Evolutionary conservation across 495 filamentous ascomycete genomes (phyloP).

Genomic region (Penicillium alfredii): DNA sequence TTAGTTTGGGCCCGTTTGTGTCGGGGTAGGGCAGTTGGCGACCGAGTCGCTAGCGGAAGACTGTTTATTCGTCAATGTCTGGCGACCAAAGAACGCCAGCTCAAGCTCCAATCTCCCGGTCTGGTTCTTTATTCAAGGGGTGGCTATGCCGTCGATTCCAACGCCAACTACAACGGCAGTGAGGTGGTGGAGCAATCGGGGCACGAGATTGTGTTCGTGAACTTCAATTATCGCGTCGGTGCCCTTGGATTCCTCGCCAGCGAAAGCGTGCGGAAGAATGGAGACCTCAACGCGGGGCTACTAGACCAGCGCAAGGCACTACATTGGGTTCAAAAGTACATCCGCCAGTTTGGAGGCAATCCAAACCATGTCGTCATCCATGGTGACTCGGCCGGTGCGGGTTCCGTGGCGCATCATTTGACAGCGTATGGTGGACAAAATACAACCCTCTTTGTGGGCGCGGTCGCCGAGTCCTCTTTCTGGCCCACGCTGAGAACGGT

Average conservation of each 20-base stretch:
- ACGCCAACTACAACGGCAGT: slow-evolving; percentile 60
- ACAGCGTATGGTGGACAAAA: slow-evolving; percentile 51
- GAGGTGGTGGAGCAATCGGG: slow-evolving; percentile 50
- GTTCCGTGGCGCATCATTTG: slow-evolving; percentile 58
- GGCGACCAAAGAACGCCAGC: slow-evolving; percentile 53
- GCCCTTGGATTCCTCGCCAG: slow-evolving; percentile 64
- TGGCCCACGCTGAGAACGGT: slow-evolving; percentile 56
- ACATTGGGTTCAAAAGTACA: slow-evolving; percentile 58
- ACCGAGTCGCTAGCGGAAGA: slow-evolving; percentile 52
- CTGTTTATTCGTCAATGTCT: slow-evolving; percentile 66
- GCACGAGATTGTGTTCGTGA: slow-evolving; percentile 54
- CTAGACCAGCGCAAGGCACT: slow-evolving; percentile 60
- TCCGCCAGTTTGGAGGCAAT: slow-evolving; percentile 59
- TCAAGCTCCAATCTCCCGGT: slow-evolving; percentile 51
- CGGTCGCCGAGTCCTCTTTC: slow-evolving; percentile 54
- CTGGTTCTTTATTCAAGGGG: slow-evolving; percentile 71
- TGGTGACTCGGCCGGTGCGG: slow-evolving; percentile 63
- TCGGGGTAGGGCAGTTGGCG: slow-evolving; percentile 16
- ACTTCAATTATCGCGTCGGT: slow-evolving; percentile 74
- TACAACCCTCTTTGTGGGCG: slow-evolving; percentile 53
- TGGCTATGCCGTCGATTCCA: slow-evolving; percentile 55
- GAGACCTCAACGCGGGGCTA: slow-evolving; percentile 54
- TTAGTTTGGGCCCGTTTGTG: slow-evolving; percentile 38
- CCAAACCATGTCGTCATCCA: slow-evolving; percentile 62
- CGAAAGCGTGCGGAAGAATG: slow-evolving; percentile 45